Evolutionary conservation across 2,329 filamentous ascomycete genomes (phyloP).

Genomic region (Diaporthe aspalathi): DNA sequence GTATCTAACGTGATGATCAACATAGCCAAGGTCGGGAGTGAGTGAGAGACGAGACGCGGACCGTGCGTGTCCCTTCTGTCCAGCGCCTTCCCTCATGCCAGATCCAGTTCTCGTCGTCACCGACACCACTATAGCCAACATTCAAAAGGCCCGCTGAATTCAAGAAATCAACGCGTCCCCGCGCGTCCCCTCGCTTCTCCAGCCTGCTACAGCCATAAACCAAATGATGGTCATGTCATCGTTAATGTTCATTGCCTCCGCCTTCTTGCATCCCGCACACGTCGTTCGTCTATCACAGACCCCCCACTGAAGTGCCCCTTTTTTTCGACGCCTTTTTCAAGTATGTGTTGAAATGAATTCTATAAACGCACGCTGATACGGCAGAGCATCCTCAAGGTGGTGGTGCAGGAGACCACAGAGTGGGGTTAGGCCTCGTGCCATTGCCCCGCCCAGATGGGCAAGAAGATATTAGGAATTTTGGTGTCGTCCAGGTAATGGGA

Average conservation of each 20-base stretch:
- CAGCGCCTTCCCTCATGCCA: background rate
- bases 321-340: conserved; percentile 21
- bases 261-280: background rate
- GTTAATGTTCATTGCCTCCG: background rate
- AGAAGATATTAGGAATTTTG: conserved; percentile 3
- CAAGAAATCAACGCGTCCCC: conserved; percentile 18
- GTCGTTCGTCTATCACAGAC: conserved; percentile 22
- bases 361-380: conserved; percentile 27
- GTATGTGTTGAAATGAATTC: conserved; percentile 12
- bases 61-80: background rate
- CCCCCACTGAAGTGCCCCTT: conserved; percentile 25
- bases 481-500: background rate
- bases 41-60: background rate
- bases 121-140: background rate
- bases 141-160: conserved; percentile 7
- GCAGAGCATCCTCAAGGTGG: background rate
- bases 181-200: background rate
- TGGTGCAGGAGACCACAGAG: background rate
- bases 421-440: background rate
- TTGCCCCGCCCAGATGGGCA: background rate
- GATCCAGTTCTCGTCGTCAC: background rate
- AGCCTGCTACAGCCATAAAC: conserved; percentile 2
- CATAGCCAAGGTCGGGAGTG: conserved; percentile 13
- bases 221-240: conserved; percentile 21
- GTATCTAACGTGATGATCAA: conserved; percentile 39